Evolutionary conservation across 192 early-diverging fungal genomes (phyloP), one percentile per base, ranked within the genome.

Genomic region (Phlyctochytrium arcticum): DNA sequence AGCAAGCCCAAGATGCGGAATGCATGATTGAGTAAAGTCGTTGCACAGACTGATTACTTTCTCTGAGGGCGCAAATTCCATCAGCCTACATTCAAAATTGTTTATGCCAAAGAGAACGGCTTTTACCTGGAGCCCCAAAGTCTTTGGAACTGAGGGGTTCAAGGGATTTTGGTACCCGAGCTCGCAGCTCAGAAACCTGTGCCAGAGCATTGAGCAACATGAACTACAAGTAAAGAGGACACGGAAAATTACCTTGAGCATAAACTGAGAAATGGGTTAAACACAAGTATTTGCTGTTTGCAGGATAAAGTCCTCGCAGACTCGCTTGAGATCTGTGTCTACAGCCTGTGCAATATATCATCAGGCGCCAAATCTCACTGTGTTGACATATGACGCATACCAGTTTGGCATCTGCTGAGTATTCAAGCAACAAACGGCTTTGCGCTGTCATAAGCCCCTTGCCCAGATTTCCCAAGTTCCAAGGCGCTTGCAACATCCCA

Each of bases 271-370:
- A 4, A 93, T 50, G 3, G 86, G 86, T 46, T 91, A 84, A 4
- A 85, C 81, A 26, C 78, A 75, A 0, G 65, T 70, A 47, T 81
- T 81, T n/a, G 84, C 80, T 49, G 79, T 83, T 30, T 89, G 83
- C 27, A 86, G 50, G 57, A 91, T 90, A 62, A 90, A 89, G 7
- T 85, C 84, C 67, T 93, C 91, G 56, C 89, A 93, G 9, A 85
- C 80, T 4, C 70, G 71, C 63, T 89, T 90, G 31, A 92, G 65
- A 37, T 88, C 83, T 30, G 71, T 49, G 57, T 90, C 87, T 8
- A 92, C 83, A 56, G 48, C 54, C 75, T 57, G 71, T 17, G 33
- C n/a, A 69, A 29, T 12, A 53, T 24, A 12, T 26, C 50, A n/a
- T 24, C 50, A 53, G 24, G 24, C 50, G 26, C n/a, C n/a, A n/a